Conservation (phyloP, 2,329 filamentous ascomycete genomes). For the Piedraia hortae region DNA sequence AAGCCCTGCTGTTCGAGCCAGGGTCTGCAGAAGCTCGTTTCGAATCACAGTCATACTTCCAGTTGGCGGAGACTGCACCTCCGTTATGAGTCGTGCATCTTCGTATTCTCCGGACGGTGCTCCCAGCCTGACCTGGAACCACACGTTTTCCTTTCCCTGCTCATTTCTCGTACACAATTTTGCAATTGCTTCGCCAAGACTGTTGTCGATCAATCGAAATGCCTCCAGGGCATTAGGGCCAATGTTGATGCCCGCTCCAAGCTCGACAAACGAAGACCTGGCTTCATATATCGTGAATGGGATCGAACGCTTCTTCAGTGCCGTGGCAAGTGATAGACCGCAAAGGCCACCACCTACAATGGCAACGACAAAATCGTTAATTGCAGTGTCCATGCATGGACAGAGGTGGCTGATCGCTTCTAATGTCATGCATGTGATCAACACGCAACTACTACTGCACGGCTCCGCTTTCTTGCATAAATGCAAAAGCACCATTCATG, state of each 20-base stretch:
- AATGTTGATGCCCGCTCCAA: slow-evolving; percentile 29
- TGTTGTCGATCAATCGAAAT: slow-evolving; percentile 52
- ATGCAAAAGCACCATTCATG: no score
- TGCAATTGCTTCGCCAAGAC: slow-evolving; percentile 10
- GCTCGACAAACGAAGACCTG: slow-evolving; percentile 25
- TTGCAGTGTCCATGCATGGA: no score
- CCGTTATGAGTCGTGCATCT: slow-evolving; percentile 8
- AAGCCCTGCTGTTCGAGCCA: slow-evolving; percentile 13
- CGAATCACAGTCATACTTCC: slow-evolving; percentile 13
- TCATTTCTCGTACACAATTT: slow-evolving; percentile 16
- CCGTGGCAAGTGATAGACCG: slow-evolving; percentile 26
- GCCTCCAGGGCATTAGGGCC: slow-evolving; percentile 61
- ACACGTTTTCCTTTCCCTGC: slow-evolving; percentile 12
- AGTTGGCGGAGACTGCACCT: slow-evolving; percentile 8
- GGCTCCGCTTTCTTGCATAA: no score
- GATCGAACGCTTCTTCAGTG: slow-evolving; percentile 16
- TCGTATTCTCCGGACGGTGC: slow-evolving; percentile 4
- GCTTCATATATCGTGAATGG: slow-evolving; percentile 12
- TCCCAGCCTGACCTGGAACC: slow-evolving; percentile 16
- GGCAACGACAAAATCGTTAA: slow-evolving; percentile 15
- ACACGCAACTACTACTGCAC: no score
- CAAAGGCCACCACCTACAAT: slow-evolving; percentile 33
- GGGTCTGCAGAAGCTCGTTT: slow-evolving; percentile 15
- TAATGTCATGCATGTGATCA: no score
- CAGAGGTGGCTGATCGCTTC: no score